phyloP scores from a whole-genome alignment of 306 rosid species.

The Nissolia schottii region DNA sequence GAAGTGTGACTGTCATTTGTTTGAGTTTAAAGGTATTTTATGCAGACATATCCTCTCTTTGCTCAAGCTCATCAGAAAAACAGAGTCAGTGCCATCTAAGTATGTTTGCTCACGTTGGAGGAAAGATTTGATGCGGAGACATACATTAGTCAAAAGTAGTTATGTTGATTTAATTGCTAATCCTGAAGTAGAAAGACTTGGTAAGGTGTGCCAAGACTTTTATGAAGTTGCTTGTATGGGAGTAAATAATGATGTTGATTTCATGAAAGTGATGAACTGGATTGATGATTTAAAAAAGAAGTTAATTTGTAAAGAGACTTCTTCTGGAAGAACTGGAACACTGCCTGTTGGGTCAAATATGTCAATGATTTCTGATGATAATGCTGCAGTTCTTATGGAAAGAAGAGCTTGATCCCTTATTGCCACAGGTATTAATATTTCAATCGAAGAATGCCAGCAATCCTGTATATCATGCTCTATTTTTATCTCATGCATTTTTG shows the following conservation, averaged over 20 bases:
- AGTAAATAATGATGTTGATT: slow-evolving; percentile 4
- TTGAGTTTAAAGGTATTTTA: slow-evolving; percentile 21
- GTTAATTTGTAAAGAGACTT: background rate
- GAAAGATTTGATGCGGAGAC: slow-evolving; percentile 16
- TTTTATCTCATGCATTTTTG: background rate
- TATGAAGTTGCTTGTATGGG: slow-evolving; percentile 7
- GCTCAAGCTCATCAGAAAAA: slow-evolving; percentile 22
- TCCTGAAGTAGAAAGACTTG: slow-evolving; percentile 8
- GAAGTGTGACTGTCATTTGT: slow-evolving; percentile 7
- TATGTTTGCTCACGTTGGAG: slow-evolving; percentile 22
- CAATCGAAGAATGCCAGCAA: background rate
- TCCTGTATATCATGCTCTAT: background rate
- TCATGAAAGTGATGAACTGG: slow-evolving; percentile 14
- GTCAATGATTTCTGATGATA: background rate
- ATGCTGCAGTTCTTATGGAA: background rate
- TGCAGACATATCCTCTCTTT: slow-evolving; percentile 15
- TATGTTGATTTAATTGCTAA: slow-evolving; percentile 1
- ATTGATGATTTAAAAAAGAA: background rate
- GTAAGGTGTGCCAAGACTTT: slow-evolving; percentile 19
- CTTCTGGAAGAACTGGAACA: background rate
- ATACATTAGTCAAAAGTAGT: slow-evolving; percentile 10
- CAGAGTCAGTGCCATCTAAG: slow-evolving; percentile 14
- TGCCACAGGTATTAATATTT: background rate
- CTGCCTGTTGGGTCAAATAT: background rate
- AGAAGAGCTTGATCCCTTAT: background rate